Percentiles rank a stretch among this genome's conserved stretches.
These are phyloP conservation scores for Baeospora myosura DNA, from an alignment of 1,284 basidiomycete species.

Conservation along the genomic window DNA sequence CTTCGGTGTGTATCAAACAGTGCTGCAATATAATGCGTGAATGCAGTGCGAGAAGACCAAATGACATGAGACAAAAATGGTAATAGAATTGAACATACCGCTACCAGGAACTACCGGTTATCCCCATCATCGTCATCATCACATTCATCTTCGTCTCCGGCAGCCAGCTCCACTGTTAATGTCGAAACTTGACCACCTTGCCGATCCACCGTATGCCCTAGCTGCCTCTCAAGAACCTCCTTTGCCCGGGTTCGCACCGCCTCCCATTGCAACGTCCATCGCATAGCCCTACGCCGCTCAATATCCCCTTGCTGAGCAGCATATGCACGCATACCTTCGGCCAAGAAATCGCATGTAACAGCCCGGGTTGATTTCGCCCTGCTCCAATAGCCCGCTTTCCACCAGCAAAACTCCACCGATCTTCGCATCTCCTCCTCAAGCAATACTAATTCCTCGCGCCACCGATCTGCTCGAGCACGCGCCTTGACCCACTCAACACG, in stretches of 20 bases:
- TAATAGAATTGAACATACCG: too few relatives aligned
- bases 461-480: constrained; percentile 4
- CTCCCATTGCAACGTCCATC: neutral
- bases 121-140: neutral
- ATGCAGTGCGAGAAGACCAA: too few relatives aligned
- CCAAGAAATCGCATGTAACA: neutral
- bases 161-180: neutral
- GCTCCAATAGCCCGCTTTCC: neutral
- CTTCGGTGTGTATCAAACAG: too few relatives aligned
- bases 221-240: neutral
- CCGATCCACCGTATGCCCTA: neutral
- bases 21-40: too few relatives aligned
- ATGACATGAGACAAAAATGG: too few relatives aligned
- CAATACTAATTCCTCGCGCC: constrained; percentile 3
- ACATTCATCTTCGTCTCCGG: neutral
- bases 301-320: neutral
- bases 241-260: neutral
- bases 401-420: neutral
- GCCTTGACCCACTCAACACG: constrained; percentile 9
- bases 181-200: neutral
- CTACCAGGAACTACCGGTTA: too few relatives aligned
- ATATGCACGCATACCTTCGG: neutral
- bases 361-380: neutral
- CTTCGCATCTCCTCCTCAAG: constrained; percentile 8
- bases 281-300: neutral